A percentile compares a stretch with the other conserved stretches of the same genome.
phyloP scores from a whole-genome alignment of 805 yeast species.

The Wickerhamiella siamensis region DNA sequence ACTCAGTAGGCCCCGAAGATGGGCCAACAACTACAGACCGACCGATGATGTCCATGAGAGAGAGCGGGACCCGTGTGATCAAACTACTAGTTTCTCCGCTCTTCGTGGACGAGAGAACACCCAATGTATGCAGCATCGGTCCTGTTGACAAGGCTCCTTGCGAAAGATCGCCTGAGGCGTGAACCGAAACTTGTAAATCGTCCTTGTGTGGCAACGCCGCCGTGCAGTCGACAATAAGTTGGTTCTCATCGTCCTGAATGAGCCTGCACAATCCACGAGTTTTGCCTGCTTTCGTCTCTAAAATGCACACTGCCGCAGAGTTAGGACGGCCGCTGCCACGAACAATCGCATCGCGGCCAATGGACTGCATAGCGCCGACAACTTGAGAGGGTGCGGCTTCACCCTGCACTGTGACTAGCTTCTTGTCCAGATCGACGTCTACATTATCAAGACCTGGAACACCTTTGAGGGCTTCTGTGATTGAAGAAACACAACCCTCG shows the following conservation, averaged over 20 bases:
- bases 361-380: conserved; percentile 48
- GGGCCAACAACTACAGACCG: conserved; percentile 14
- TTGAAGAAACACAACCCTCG: conserved; percentile 49
- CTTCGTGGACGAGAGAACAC: neutral
- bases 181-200: conserved; percentile 38
- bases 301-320: conserved; percentile 79
- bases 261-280: conserved; percentile 82
- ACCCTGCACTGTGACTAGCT: conserved; percentile 57
- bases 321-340: conserved; percentile 82
- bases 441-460: conserved; percentile 33
- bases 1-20: conserved; percentile 1
- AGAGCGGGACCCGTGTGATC: neutral
- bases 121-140: conserved; percentile 20
- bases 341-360: conserved; percentile 81
- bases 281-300: conserved; percentile 53
- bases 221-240: conserved; percentile 61
- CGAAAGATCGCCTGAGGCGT: conserved; percentile 63
- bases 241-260: conserved; percentile 43
- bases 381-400: conserved; percentile 61
- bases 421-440: conserved; percentile 42
- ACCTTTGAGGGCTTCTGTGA: conserved; percentile 37
- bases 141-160: conserved; percentile 27
- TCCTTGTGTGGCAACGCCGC: conserved; percentile 36
- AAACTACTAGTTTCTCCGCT: neutral
- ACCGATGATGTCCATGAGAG: conserved; percentile 14